These are phyloP conservation scores for Alliaria petiolata DNA, from an alignment of 345 rosid genomes.

Conservation along the genomic window DNA sequence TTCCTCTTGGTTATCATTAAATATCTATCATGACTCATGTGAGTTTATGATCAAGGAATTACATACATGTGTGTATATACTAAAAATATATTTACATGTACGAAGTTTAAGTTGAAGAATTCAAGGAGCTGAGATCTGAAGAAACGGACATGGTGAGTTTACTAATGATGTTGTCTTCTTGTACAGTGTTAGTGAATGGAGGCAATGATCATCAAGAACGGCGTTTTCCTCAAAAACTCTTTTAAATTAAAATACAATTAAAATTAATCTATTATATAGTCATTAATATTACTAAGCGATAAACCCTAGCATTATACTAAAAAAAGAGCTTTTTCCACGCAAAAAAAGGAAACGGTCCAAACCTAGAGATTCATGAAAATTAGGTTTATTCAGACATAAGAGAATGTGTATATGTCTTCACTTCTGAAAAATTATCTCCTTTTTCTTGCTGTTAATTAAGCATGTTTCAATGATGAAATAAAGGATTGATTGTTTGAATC, in stretches of 20 bases:
- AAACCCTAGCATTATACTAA: conserved; percentile 14
- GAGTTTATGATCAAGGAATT: not conserved
- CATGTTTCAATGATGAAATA: not conserved
- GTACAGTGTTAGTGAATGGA: conserved; percentile 57
- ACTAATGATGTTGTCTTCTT: conserved; percentile 78
- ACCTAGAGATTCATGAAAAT: not conserved
- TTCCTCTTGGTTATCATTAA: conserved; percentile 6
- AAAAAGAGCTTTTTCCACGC: not conserved
- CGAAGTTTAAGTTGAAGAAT: not conserved
- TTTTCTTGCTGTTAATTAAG: not conserved
- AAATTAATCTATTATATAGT: not conserved
- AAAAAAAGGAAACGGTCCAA: not conserved
- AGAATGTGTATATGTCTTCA: not conserved
- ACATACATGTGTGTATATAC: not conserved
- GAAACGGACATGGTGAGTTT: conserved; percentile 57
- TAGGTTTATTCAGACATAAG: not conserved
- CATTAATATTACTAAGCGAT: not conserved
- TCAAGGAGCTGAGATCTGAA: not conserved
- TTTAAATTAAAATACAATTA: not conserved
- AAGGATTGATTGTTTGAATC: not conserved
- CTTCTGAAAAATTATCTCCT: not conserved
- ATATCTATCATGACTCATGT: not conserved
- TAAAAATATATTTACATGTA: not conserved
- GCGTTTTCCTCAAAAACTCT: conserved; percentile 32
- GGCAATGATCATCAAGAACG: conserved; percentile 66